phyloP scores from a whole-genome alignment of 495 filamentous ascomycete genomes.

The Penicillium cosmopolitanum region DNA sequence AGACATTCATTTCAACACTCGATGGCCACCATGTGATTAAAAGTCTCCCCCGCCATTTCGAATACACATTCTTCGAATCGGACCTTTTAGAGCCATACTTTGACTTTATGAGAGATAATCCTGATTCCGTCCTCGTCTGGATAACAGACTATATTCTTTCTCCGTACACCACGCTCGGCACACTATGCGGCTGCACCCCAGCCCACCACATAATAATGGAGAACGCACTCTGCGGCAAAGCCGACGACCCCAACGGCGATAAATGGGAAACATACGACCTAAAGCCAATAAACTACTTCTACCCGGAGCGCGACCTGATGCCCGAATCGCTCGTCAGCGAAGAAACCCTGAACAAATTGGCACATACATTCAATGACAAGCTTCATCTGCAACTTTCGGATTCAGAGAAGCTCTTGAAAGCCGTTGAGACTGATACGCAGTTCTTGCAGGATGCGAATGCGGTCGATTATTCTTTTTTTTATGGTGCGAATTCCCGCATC shows the following conservation, averaged over 20 bases:
- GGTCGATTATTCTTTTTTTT: constrained; percentile 73
- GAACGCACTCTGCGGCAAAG: constrained; percentile 63
- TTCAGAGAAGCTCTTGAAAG: constrained; percentile 52
- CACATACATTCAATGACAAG: constrained; percentile 68
- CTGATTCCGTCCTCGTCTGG: constrained; percentile 62
- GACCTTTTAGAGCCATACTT: constrained; percentile 64
- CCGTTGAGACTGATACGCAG: constrained; percentile 59
- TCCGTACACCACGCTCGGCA: constrained; percentile 56
- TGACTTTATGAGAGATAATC: constrained; percentile 60
- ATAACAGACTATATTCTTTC: constrained; percentile 68
- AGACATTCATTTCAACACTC: constrained; percentile 69
- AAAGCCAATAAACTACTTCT: constrained; percentile 73
- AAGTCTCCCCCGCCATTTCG: constrained; percentile 65
- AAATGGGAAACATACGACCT: constrained; percentile 73
- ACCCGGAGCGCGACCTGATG: constrained; percentile 68
- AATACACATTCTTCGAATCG: constrained; percentile 67
- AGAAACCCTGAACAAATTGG: constrained; percentile 59
- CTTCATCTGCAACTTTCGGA: constrained; percentile 54
- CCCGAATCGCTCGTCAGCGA: constrained; percentile 61
- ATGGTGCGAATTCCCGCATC: constrained; percentile 59
- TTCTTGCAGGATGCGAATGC: constrained; percentile 62
- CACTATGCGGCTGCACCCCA: constrained; percentile 56
- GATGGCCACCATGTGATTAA: constrained; percentile 68
- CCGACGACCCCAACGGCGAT: constrained; percentile 39
- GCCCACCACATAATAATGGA: constrained; percentile 76